Evolutionary conservation across 257 asterid species (phyloP).

Genomic region (Asclepias syriaca): DNA sequence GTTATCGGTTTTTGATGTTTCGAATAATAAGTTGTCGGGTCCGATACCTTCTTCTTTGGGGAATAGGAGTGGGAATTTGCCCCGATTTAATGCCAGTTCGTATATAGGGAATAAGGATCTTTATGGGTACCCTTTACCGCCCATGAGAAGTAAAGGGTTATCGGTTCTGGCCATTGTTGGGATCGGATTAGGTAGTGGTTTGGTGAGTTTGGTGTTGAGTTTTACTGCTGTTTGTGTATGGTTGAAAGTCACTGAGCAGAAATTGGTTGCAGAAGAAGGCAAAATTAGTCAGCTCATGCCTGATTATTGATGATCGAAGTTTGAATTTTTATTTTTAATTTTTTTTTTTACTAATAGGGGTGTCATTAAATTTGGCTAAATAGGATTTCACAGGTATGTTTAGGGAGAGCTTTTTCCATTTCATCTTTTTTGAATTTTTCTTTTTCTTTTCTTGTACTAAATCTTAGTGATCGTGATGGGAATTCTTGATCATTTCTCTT

Average conservation of each 20-base stretch:
- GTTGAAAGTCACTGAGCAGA: conserved; percentile 72
- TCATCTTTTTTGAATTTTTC: background rate
- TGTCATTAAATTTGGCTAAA: conserved; percentile 7
- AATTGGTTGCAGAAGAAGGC: conserved; percentile 58
- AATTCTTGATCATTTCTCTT: conserved; percentile 4
- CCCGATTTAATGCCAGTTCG: conserved; percentile 74
- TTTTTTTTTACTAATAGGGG: background rate
- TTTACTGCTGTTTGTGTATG: conserved; percentile 86
- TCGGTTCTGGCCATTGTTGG: conserved; percentile 71
- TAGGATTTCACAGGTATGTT: conserved; percentile 15
- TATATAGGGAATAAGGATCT: conserved; percentile 76
- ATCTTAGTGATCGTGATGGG: conserved; percentile 1
- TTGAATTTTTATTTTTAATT: background rate
- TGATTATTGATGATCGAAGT: conserved; percentile 43
- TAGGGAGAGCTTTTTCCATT: background rate
- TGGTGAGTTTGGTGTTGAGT: conserved; percentile 72
- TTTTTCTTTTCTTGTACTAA: background rate
- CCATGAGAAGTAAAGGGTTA: conserved; percentile 59
- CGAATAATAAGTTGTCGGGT: conserved; percentile 65
- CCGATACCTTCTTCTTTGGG: conserved; percentile 68
- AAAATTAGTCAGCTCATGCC: conserved; percentile 80
- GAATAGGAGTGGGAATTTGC: conserved; percentile 61
- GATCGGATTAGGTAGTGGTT: conserved; percentile 93
- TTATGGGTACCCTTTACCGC: conserved; percentile 75
- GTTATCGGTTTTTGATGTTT: conserved; percentile 73